Base-by-base conservation (phyloP, 2,329 filamentous ascomycete genomes). In the Fusarium beomiforme region DNA sequence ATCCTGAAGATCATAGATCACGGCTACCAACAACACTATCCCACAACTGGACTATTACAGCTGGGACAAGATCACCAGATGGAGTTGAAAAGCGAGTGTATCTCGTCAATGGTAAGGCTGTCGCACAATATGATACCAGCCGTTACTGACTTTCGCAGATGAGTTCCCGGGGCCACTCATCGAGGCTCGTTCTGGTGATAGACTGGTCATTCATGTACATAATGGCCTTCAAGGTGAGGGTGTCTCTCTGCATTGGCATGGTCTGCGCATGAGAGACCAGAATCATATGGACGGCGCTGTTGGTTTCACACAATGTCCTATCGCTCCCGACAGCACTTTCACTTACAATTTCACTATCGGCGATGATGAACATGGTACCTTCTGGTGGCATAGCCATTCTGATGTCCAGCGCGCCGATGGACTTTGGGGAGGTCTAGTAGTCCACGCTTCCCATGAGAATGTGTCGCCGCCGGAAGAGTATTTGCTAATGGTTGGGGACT, bases 381-480 rank as follows among this genome's bases (percentile, higher is more conserved):
- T 65, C 6, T 65, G 63, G 63, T 65, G 63, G 63, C 63, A 65
- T n/a, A 50, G 60, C 4, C 63, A 65, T 5, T 65, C 33, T 0
- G 51, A 65, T 17, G n/a, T 65, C 19, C 63, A 65, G 1, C 63
- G 63, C 0, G 63, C 60, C 0, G 63, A 65, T 9, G 63, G 51
- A 0, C 37, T 65, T 1, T 65, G 63, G 60, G 63, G 63, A 19
- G 51, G 63, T 8, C 10, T 65, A 0, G 4, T 59, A 0, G 33
- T 65, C 1, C 51, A 65, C 2, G 39, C 26, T 1, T 33, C 50
- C 9, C 7, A 41, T 6, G 43, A 59, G 0, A 0, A 11, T 6
- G 11, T 12, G 0, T 0, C 17, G 0, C 7, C 7, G 1, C 5
- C 3, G 8, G 21, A 39, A n/a, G 62, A 65, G 4, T 49, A 50